These are phyloP conservation scores for Beta corolliflora DNA, from an alignment of 179 eudicot genomes.

Conservation along the genomic window DNA sequence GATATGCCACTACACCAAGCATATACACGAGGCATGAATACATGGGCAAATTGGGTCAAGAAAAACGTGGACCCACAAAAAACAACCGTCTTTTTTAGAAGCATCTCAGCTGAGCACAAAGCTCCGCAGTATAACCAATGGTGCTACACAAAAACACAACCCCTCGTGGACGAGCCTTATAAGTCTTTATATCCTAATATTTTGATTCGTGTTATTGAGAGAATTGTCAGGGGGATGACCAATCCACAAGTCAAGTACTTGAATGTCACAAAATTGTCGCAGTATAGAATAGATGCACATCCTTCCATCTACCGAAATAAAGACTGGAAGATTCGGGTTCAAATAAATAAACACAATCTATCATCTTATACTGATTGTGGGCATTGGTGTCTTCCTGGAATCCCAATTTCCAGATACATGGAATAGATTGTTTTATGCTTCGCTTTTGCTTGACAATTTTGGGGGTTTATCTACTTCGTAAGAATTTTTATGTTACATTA, in stretches of 20 bases:
- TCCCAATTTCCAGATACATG: constrained; percentile 52
- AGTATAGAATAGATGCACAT: constrained; percentile 40
- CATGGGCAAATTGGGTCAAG: constrained; percentile 43
- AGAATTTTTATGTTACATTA: not conserved
- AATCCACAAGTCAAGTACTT: constrained; percentile 30
- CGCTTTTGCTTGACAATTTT: constrained; percentile 28
- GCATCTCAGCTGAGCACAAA: constrained; percentile 36
- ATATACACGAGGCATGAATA: constrained; percentile 30
- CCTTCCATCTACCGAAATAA: constrained; percentile 29
- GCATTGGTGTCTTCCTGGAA: constrained; percentile 55
- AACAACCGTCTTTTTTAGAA: constrained; percentile 38
- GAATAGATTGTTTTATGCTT: constrained; percentile 44
- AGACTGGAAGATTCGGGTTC: constrained; percentile 20
- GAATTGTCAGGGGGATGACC: constrained; percentile 7
- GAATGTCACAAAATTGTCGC: constrained; percentile 38
- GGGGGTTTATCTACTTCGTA: not conserved
- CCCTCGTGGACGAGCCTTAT: constrained; percentile 38
- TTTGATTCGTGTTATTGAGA: constrained; percentile 20
- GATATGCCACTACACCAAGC: constrained; percentile 40
- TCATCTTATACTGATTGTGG: constrained; percentile 36
- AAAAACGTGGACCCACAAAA: constrained; percentile 35
- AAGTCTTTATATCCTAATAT: constrained; percentile 12
- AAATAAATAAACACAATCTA: constrained; percentile 18
- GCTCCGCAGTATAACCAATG: constrained; percentile 3
- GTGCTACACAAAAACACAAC: constrained; percentile 40